A percentile compares a stretch with the other conserved stretches of the same genome.
These are phyloP conservation scores for Globisporangium yorkense DNA, from an alignment of 352 stramenopile genomes.

Conservation along the genomic window DNA sequence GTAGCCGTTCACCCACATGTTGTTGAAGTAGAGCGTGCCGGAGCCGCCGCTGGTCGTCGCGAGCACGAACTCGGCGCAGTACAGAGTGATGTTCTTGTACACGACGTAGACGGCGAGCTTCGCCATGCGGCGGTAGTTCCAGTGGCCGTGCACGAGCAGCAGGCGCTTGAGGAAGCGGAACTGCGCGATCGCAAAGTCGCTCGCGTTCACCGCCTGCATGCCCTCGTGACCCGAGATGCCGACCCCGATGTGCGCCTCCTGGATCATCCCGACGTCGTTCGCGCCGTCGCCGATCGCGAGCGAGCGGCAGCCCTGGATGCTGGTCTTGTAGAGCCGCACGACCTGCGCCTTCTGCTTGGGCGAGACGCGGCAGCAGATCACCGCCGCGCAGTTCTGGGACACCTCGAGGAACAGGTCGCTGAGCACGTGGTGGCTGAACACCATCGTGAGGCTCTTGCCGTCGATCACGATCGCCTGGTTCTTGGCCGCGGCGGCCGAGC, in stretches of 20 bases:
- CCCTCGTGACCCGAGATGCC: conserved; percentile 98
- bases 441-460: conserved; percentile 62
- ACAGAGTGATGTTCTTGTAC: conserved; percentile 97
- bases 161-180: conserved; percentile 96
- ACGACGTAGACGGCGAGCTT: conserved; percentile 97
- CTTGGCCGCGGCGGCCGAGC: not conserved
- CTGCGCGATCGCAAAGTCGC: conserved; percentile 98
- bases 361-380: conserved; percentile 89
- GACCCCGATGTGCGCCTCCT: conserved; percentile 97
- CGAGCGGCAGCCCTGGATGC: conserved; percentile 80
- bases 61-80: conserved; percentile 84
- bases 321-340: conserved; percentile 82
- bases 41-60: conserved; percentile 73
- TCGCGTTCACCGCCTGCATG: conserved; percentile 97
- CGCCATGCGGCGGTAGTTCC: conserved; percentile 96
- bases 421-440: conserved; percentile 65
- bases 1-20: conserved; percentile 92
- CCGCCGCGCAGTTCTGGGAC: conserved; percentile 74
- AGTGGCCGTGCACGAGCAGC: conserved; percentile 97
- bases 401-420: conserved; percentile 83
- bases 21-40: conserved; percentile 83
- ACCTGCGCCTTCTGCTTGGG: conserved; percentile 92
- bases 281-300: conserved; percentile 98
- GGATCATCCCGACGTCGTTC: conserved; percentile 99
- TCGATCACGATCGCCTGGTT: conserved; percentile 71